These are phyloP conservation scores for Pyrenophora seminiperda DNA, from an alignment of 2,329 filamentous ascomycete species.

Conservation along the genomic window DNA sequence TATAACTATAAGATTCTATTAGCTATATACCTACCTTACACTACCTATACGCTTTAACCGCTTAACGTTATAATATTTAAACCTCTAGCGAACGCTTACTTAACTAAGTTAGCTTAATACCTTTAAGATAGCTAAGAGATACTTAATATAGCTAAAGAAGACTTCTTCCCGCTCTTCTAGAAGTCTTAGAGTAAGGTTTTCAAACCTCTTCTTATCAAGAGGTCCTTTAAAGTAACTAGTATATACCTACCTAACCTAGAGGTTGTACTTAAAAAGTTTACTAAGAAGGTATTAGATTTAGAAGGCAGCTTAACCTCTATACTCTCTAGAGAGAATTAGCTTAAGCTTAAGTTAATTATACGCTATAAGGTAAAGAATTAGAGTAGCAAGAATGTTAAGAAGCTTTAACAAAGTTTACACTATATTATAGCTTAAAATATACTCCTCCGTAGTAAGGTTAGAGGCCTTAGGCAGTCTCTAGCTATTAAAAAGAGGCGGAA, in stretches of 20 bases:
- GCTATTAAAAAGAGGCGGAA: not conserved
- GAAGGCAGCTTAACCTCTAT: not conserved
- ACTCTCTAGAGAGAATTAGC: not conserved
- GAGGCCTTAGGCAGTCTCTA: not conserved
- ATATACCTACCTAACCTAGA: not conserved
- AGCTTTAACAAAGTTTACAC: not conserved
- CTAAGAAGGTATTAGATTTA: not conserved
- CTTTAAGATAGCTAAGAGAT: not conserved
- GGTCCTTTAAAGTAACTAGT: not conserved
- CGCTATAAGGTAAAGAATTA: not conserved
- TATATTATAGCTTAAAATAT: not conserved
- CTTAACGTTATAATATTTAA: not conserved
- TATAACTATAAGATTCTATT: not conserved
- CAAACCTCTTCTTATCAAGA: not conserved
- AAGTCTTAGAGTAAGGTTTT: not conserved
- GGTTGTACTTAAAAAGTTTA: constrained; percentile 1
- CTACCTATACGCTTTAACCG: not conserved
- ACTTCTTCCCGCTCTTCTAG: not conserved
- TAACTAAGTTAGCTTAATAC: not conserved
- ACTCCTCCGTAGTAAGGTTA: not conserved
- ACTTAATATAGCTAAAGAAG: not conserved
- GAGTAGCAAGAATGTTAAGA: not conserved
- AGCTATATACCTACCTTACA: not conserved
- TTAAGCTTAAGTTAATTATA: constrained; percentile 1
- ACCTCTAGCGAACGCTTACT: not conserved